A percentile compares a stretch with the other conserved stretches of the same genome.
Evolutionary conservation across 108 stramenopile genomes (phyloP).

Genomic region (Cyclotella baltica): DNA sequence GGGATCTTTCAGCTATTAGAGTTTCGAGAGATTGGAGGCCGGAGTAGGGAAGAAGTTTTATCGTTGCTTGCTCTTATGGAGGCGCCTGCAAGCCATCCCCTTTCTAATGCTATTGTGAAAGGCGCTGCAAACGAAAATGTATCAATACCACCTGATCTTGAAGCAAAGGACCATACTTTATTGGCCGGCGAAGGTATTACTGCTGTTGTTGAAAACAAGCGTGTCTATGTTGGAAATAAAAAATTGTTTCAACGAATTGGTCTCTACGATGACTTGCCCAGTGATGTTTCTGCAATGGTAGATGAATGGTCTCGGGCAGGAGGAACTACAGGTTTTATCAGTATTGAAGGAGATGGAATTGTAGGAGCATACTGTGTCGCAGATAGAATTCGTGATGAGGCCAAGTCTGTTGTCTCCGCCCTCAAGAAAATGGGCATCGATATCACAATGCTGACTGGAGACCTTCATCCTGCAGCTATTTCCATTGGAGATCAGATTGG

Average conservation of each 20-base stretch:
- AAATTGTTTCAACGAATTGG: conserved; percentile 72
- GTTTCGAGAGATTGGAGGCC: conserved; percentile 40
- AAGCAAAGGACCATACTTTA: conserved; percentile 59
- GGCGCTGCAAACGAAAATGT: conserved; percentile 67
- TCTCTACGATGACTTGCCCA: conserved; percentile 45
- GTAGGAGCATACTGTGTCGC: conserved; percentile 76
- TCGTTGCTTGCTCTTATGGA: conserved; percentile 73
- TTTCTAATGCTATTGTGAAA: conserved; percentile 72
- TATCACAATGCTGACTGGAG: conserved; percentile 95
- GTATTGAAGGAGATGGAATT: conserved; percentile 78
- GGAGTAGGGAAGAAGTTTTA: conserved; percentile 54
- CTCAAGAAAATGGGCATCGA: conserved; percentile 80
- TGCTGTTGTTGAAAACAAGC: conserved; percentile 59
- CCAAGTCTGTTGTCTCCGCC: conserved; percentile 54
- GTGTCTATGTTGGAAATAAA: conserved; percentile 76
- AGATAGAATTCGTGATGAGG: conserved; percentile 72
- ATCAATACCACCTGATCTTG: conserved; percentile 40
- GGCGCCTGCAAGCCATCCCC: conserved; percentile 73
- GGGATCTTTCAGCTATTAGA: conserved; percentile 74
- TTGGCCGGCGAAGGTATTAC: conserved; percentile 76
- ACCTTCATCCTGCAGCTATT: conserved; percentile 80
- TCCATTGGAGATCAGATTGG: conserved; percentile 81
- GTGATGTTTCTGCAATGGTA: conserved; percentile 21
- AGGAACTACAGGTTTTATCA: conserved; percentile 76
- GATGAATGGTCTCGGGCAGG: conserved; percentile 65